Percentiles rank a stretch among this genome's conserved stretches.
These are phyloP conservation scores for Fusarium avenaceum DNA, from an alignment of 2,329 filamentous ascomycete genomes.

Conservation along the genomic window DNA sequence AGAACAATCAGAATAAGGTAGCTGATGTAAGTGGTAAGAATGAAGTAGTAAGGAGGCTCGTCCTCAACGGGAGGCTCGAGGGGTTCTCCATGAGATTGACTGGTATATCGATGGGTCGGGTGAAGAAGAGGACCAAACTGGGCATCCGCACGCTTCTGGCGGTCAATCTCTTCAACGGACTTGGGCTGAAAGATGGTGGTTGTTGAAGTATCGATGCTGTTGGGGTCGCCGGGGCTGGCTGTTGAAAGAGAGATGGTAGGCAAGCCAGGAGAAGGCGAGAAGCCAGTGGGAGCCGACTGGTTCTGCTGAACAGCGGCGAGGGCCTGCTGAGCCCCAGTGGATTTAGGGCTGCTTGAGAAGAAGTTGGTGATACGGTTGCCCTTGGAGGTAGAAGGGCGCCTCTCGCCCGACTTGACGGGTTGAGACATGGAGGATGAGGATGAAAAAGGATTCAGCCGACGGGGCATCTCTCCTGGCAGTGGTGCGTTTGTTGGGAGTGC, in stretches of 20 bases:
- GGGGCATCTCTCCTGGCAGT: slow-evolving; percentile 65
- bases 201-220: slow-evolving; percentile 79
- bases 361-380: slow-evolving; percentile 84
- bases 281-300: slow-evolving; percentile 66
- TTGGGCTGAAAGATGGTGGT: slow-evolving; percentile 89
- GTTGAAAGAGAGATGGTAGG: slow-evolving; percentile 94
- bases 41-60: slow-evolving; percentile 95
- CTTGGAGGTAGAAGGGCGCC: slow-evolving; percentile 74
- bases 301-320: slow-evolving; percentile 76
- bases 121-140: slow-evolving; percentile 91
- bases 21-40: slow-evolving; percentile 98
- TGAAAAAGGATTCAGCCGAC: slow-evolving; percentile 71
- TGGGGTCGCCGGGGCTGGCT: slow-evolving; percentile 79
- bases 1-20: slow-evolving; percentile 96
- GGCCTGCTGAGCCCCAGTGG: slow-evolving; percentile 75
- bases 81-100: slow-evolving; percentile 84
- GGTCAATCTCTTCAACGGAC: slow-evolving; percentile 83
- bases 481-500: slow-evolving; percentile 28
- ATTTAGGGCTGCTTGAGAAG: slow-evolving; percentile 85
- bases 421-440: slow-evolving; percentile 63
- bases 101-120: slow-evolving; percentile 87
- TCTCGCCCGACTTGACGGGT: slow-evolving; percentile 66
- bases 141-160: slow-evolving; percentile 82
- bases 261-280: slow-evolving; percentile 80
- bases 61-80: slow-evolving; percentile 90